phyloP scores from a whole-genome alignment of 2,329 filamentous ascomycete species.

The Periglandula ipomoeae region DNA sequence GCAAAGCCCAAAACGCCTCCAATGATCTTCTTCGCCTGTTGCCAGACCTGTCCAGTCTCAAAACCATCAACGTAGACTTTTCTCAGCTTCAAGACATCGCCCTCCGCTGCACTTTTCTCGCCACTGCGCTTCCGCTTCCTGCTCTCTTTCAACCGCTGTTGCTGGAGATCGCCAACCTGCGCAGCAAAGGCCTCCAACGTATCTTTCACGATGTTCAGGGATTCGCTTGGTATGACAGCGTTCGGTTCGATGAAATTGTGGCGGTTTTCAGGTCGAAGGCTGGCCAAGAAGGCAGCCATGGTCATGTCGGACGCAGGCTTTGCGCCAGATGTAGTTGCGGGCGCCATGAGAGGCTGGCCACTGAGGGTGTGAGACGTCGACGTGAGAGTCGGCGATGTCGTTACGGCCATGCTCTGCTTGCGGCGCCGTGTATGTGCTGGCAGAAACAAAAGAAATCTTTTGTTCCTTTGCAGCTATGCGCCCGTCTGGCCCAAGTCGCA shows the following conservation, averaged over 20 bases:
- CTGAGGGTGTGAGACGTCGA: slow-evolving; percentile 57
- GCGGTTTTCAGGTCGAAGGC: slow-evolving; percentile 49
- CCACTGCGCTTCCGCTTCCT: slow-evolving; percentile 68
- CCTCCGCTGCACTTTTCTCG: slow-evolving; percentile 26
- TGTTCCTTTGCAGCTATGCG: background rate
- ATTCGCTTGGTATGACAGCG: slow-evolving; percentile 54
- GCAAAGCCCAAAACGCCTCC: slow-evolving; percentile 43
- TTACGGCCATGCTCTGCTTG: slow-evolving; percentile 23
- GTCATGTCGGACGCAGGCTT: slow-evolving; percentile 24
- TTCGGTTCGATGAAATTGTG: slow-evolving; percentile 72
- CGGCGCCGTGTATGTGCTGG: background rate
- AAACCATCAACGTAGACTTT: slow-evolving; percentile 84
- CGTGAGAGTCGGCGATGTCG: slow-evolving; percentile 50
- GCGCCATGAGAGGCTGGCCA: slow-evolving; percentile 34
- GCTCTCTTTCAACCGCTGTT: slow-evolving; percentile 56
- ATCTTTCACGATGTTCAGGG: slow-evolving; percentile 67
- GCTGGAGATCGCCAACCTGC: slow-evolving; percentile 64
- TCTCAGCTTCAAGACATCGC: slow-evolving; percentile 61
- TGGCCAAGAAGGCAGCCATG: slow-evolving; percentile 45
- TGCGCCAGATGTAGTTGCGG: slow-evolving; percentile 26
- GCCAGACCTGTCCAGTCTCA: slow-evolving; percentile 82
- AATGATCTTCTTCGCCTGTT: slow-evolving; percentile 81
- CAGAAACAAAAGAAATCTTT: background rate
- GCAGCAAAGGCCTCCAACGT: slow-evolving; percentile 71
- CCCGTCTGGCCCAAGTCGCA: too few relatives aligned